A percentile compares a stretch with the other conserved stretches of the same genome.
Evolutionary conservation across 108 stramenopile species (phyloP).

Genomic region (Nitzschia inconspicua): DNA sequence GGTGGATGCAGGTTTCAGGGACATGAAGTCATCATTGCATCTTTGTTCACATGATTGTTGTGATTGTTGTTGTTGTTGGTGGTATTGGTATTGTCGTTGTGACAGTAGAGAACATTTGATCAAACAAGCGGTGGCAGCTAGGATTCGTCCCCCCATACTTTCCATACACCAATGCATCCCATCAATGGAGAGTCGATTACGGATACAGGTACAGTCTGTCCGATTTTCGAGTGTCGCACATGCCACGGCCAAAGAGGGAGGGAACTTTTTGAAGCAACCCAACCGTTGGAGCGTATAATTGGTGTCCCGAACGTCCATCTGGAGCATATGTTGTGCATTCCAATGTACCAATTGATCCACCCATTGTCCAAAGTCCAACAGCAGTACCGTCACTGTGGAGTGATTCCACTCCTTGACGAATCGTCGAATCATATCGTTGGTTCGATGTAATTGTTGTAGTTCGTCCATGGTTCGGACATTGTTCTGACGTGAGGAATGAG

Average conservation of each 20-base stretch:
- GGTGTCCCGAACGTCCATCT: slow-evolving; percentile 16
- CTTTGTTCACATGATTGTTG: background rate
- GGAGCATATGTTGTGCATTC: slow-evolving; percentile 26
- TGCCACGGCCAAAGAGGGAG: slow-evolving; percentile 30
- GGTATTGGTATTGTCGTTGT: background rate
- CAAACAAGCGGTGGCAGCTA: slow-evolving; percentile 33
- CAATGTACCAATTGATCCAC: slow-evolving; percentile 27
- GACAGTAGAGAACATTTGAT: slow-evolving; percentile 30
- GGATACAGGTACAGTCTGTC: background rate
- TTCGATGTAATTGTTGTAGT: slow-evolving; percentile 5
- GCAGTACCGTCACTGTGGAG: slow-evolving; percentile 10
- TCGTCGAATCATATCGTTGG: slow-evolving; percentile 17
- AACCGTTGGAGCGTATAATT: slow-evolving; percentile 32
- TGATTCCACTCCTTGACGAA: slow-evolving; percentile 23
- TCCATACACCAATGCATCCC: slow-evolving; percentile 49
- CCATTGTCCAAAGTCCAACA: slow-evolving; percentile 29
- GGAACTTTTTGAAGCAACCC: slow-evolving; percentile 4
- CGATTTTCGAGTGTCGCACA: slow-evolving; percentile 7
- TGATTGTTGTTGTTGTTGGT: background rate
- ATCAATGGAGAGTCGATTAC: slow-evolving; percentile 28
- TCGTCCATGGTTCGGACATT: slow-evolving; percentile 28
- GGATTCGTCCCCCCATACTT: slow-evolving; percentile 32
- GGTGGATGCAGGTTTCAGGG: background rate
- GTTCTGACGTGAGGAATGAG: slow-evolving; percentile 1
- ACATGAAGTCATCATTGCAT: slow-evolving; percentile 6